Evolutionary conservation across 78 protist species (phyloP), one percentile per base, ranked within the genome.

Genomic region (Pigoraptor vietnamica): DNA sequence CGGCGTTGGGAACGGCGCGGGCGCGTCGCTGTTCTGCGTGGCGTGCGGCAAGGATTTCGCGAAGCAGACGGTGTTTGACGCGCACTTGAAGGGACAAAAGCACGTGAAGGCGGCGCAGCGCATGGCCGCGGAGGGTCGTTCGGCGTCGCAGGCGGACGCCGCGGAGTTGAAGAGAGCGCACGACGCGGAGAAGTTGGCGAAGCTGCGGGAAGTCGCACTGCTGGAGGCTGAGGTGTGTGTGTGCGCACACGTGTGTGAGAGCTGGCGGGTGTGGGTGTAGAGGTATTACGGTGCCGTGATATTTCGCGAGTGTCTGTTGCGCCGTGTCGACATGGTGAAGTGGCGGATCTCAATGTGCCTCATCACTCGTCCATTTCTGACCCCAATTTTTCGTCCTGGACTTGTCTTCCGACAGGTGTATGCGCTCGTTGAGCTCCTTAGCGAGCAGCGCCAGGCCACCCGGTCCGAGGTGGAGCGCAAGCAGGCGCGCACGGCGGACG

Each of bases 1-100:
- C 39, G 39, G 19, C 24, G 67, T 1, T 2, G 23, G 67, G 25
- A 87, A 36, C 10, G 29, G 56, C 19, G 39, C 39, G 19, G 23
- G 21, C 6, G 25, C 39, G 67, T 87, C 33, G 90, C 92, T 40
- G 55, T 37, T 82, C 90, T 39, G 34, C 48, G 40, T 81, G 86
- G 79, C 87, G 40, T 89, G 91, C 88, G 91, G 81, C 6, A 89
- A 89, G 91, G 23, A 25, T 32, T 96, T 93, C 39, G 86, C 96
- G 39, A 95, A 95, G 35, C 92, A 93, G 55, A 94, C 87, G 33
- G 96, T 95, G 39, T 96, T 90, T 56, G 92, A 94, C 67, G 93
- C 91, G 55, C 98, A 95, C 90, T 37, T 95, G 40, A 91, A 86
- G 91, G 96, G 96, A 29, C 89, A 96, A 33, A 93, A 90, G 38